Evolutionary conservation across 176 grass and related monocot genomes (phyloP).

Genomic region (Triticum aestivum): DNA sequence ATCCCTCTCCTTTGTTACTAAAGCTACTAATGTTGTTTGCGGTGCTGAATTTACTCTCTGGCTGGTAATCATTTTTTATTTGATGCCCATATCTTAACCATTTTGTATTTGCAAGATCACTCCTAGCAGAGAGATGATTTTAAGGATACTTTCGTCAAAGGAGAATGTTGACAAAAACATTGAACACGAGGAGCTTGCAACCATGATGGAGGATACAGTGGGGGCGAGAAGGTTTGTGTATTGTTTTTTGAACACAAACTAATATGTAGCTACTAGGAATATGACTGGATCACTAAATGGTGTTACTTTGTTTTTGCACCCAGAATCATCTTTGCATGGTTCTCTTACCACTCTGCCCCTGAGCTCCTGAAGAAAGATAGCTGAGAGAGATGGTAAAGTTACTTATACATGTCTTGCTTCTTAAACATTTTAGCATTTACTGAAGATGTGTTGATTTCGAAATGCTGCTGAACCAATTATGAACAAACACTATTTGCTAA

Average conservation of each 20-base stretch:
- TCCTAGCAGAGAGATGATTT: conserved; percentile 63
- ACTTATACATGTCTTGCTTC: neutral
- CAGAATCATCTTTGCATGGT: conserved; percentile 74
- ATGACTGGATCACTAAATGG: neutral
- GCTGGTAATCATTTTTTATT: conserved; percentile 46
- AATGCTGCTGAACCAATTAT: neutral
- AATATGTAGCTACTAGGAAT: neutral
- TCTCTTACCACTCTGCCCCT: neutral
- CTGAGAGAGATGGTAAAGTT: conserved; percentile 66
- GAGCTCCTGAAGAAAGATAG: conserved; percentile 65
- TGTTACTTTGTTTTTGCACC: neutral
- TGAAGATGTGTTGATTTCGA: neutral
- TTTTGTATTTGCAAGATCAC: too few relatives aligned
- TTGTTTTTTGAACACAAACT: neutral
- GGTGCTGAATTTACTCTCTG: conserved; percentile 93
- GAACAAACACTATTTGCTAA: neutral
- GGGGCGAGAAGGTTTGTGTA: conserved; percentile 84
- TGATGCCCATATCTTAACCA: too few relatives aligned
- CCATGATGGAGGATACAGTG: conserved; percentile 80
- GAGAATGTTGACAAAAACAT: conserved; percentile 60
- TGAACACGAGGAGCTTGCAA: conserved; percentile 83
- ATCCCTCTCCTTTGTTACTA: conserved; percentile 59
- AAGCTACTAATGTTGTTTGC: conserved; percentile 69
- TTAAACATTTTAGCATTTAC: neutral
- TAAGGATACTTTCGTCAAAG: conserved; percentile 72